Evolutionary conservation across 2,329 filamentous ascomycete species (phyloP), one percentile per base, ranked within the genome.

Genomic region (Neopestalotiopsis sp.): DNA sequence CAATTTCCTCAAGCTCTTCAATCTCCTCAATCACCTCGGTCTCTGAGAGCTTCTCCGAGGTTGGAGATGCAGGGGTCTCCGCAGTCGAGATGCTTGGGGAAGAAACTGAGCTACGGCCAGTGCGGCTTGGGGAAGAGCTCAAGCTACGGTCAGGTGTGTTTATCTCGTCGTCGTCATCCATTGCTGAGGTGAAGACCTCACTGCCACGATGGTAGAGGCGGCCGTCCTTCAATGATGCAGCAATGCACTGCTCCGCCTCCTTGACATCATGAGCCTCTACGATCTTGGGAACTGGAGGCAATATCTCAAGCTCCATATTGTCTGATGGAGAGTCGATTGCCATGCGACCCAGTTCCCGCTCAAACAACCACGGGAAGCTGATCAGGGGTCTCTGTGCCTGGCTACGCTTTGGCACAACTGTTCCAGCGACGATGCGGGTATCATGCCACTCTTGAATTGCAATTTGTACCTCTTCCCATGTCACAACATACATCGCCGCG

Each of bases 281-380:
- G 10, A 67, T 40, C 12, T 42, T 40, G 7, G 65, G 65, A n/a
- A 61, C 49, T 13, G 14, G 12, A 24, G 53, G 65, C 14, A 67
- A 14, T 14, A 40, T 4, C 9, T 61, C 12, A 28, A 61, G 34
- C 38, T 66, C 49, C n/a, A 61, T 28, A 10, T 17, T 38, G 3
- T 59, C 53, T 10, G 30, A 10, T 24, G 42, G 38, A 2, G 24
- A 20, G 14, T 24, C 49, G n/a, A 34, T 88, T 1, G 92, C 92
- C 73, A 97, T 90, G 62, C 86, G 86, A 1, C 92, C 91, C 4
- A 97, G 84, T 69, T 94, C 88, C 59, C 87, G 86, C 13, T 90
- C 86, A 72, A 98, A 97, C 1, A 98, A 83, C 96, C 96, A 99
- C 0, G 96, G 95, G 74, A 98, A 98, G 69, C 92, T 96, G 74